A percentile compares a stretch with the other conserved stretches of the same genome.
Conservation (phyloP, 805 yeast genomes). For the Candida rishiriensis region DNA sequence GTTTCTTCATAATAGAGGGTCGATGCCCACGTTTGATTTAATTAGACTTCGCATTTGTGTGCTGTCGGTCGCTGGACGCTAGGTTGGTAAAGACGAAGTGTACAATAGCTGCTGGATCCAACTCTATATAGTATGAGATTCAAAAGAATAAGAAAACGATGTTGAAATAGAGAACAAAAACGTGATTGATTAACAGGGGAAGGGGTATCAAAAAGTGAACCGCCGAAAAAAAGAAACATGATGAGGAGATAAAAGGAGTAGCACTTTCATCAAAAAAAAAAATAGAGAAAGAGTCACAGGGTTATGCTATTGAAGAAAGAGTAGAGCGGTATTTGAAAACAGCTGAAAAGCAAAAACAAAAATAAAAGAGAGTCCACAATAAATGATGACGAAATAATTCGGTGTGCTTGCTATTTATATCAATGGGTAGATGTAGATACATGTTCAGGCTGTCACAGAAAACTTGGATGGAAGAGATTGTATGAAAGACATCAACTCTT, state of each 20-base stretch:
- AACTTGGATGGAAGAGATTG: too few species aligned
- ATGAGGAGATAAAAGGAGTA: neutral
- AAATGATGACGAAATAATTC: too few species aligned
- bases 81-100: too few species aligned
- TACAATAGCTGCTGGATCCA: neutral
- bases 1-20: neutral
- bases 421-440: too few species aligned
- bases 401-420: too few species aligned
- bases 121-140: neutral
- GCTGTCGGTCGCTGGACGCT: too few species aligned
- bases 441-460: too few species aligned
- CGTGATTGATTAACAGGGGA: neutral
- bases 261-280: neutral
- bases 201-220: neutral
- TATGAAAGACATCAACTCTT: too few species aligned
- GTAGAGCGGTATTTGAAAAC: too few species aligned
- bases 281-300: neutral
- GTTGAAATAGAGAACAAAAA: neutral
- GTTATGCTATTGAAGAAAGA: neutral
- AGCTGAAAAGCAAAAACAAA: too few species aligned
- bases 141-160: neutral
- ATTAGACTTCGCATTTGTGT: neutral
- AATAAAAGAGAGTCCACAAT: too few species aligned
- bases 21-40: constrained; percentile 1
- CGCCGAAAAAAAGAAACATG: neutral